Evolutionary conservation across 768 basidiomycete species (phyloP).

Genomic region (Podaxis sp.): DNA sequence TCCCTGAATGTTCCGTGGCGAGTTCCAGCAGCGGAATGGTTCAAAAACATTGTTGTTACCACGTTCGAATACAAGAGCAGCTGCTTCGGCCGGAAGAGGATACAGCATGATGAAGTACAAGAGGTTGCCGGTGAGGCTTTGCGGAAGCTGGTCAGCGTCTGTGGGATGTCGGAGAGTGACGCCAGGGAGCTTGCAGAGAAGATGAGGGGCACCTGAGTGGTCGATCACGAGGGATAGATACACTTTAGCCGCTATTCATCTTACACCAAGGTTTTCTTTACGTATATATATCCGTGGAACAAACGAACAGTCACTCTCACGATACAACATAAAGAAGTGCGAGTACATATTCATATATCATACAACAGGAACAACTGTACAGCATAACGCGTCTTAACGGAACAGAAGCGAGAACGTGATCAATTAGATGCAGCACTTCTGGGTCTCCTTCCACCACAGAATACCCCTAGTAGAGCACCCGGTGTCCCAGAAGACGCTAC

Average conservation of each 20-base stretch:
- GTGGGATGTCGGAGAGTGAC: conserved; percentile 2
- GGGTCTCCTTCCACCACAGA: conserved; percentile 4
- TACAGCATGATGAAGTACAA: not conserved
- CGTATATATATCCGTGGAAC: too few species aligned
- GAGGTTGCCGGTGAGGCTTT: conserved; percentile 5
- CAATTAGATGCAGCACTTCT: conserved; percentile 13
- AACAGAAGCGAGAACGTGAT: not conserved
- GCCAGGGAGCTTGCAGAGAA: conserved; percentile 6
- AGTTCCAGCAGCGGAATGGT: conserved; percentile 7
- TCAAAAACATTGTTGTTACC: not conserved
- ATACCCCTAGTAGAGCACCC: conserved; percentile 3
- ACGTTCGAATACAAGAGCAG: not conserved
- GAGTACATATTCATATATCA: not conserved
- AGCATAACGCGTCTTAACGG: not conserved
- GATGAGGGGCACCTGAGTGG: not conserved
- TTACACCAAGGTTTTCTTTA: not conserved
- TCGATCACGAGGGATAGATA: not conserved
- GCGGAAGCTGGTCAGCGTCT: not conserved
- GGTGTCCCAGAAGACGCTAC: conserved; percentile 12
- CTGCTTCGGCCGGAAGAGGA: not conserved
- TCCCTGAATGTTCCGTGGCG: not conserved
- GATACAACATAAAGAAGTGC: too few species aligned
- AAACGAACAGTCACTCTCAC: too few species aligned
- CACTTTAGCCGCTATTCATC: not conserved
- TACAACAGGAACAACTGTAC: not conserved